These are phyloP conservation scores for Quercus aquifolioides DNA, from an alignment of 306 rosid species.

Conservation along the genomic window DNA sequence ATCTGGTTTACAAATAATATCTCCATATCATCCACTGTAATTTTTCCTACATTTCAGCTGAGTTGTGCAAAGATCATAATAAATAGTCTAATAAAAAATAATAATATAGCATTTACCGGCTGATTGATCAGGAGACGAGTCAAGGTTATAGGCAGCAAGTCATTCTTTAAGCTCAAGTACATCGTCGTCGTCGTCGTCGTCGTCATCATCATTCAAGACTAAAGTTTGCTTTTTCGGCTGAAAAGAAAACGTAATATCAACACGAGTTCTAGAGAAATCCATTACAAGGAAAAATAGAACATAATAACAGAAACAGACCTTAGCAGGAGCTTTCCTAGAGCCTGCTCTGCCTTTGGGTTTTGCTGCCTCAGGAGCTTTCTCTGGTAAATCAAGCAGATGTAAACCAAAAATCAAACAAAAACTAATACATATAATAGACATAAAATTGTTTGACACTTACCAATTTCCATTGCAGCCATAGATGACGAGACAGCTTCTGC, in stretches of 20 bases:
- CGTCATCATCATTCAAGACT: slow-evolving; percentile 35
- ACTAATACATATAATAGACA: neutral
- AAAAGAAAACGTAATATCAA: neutral
- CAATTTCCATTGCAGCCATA: slow-evolving; percentile 58
- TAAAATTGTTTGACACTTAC: slow-evolving; percentile 31
- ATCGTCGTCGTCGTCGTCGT: slow-evolving; percentile 42
- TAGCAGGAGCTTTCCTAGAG: slow-evolving; percentile 50
- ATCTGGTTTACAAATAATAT: neutral
- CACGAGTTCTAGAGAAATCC: neutral
- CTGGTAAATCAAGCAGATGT: slow-evolving; percentile 22
- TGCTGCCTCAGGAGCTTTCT: slow-evolving; percentile 44
- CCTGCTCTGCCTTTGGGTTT: slow-evolving; percentile 60
- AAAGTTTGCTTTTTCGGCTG: slow-evolving; percentile 34
- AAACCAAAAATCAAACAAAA: neutral
- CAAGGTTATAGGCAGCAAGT: slow-evolving; percentile 86
- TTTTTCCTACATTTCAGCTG: neutral
- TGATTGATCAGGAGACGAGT: slow-evolving; percentile 57
- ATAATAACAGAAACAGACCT: slow-evolving; percentile 30
- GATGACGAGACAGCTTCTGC: slow-evolving; percentile 31
- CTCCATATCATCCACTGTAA: neutral
- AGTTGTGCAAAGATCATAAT: neutral
- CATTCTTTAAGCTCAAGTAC: slow-evolving; percentile 81
- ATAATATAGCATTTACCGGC: slow-evolving; percentile 37
- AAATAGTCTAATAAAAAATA: neutral
- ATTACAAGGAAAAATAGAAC: neutral